Evolutionary conservation across 805 yeast genomes (phyloP).

Genomic region (Myxozyma lipomycoides): DNA sequence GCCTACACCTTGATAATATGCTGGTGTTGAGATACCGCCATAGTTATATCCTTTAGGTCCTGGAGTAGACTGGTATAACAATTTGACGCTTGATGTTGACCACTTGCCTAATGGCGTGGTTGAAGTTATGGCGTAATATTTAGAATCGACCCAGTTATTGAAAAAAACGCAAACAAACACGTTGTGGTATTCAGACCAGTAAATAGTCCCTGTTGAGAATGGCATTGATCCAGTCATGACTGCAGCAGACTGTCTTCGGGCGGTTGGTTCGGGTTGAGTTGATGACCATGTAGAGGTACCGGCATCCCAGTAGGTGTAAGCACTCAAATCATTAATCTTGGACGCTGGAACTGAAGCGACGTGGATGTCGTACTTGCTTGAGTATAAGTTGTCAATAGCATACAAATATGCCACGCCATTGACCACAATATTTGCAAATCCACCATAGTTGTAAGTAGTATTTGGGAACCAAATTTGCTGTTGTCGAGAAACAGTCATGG

Average conservation of each 20-base stretch:
- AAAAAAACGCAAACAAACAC: conserved; percentile 17
- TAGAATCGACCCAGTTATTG: conserved; percentile 22
- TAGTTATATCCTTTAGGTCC: conserved; percentile 20
- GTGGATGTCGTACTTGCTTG: conserved; percentile 23
- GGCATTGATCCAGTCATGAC: conserved; percentile 16
- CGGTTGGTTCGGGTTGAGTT: conserved; percentile 18
- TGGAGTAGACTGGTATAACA: conserved; percentile 4
- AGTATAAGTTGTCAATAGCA: conserved; percentile 13
- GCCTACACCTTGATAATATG: conserved; percentile 8
- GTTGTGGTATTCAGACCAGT: conserved; percentile 24
- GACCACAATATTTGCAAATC: conserved; percentile 23
- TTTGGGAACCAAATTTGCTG: conserved; percentile 4
- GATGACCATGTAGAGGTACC: conserved; percentile 8
- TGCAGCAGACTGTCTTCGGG: conserved; percentile 18
- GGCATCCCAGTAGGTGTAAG: conserved; percentile 17
- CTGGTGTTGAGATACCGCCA: conserved; percentile 21
- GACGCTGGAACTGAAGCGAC: conserved; percentile 18
- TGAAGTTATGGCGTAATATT: conserved; percentile 11
- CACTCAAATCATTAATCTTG: neutral
- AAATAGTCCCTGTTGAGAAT: conserved; percentile 21
- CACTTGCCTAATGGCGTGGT: conserved; percentile 27
- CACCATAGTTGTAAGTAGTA: conserved; percentile 18
- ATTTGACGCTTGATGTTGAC: conserved; percentile 6
- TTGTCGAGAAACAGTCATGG: conserved; percentile 9
- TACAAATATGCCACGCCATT: conserved; percentile 22